Percentiles rank a stretch among this genome's conserved stretches.
These are phyloP conservation scores for Chrysanthemum lavandulifolium DNA, from an alignment of 129 eudicot genomes.

Conservation along the genomic window DNA sequence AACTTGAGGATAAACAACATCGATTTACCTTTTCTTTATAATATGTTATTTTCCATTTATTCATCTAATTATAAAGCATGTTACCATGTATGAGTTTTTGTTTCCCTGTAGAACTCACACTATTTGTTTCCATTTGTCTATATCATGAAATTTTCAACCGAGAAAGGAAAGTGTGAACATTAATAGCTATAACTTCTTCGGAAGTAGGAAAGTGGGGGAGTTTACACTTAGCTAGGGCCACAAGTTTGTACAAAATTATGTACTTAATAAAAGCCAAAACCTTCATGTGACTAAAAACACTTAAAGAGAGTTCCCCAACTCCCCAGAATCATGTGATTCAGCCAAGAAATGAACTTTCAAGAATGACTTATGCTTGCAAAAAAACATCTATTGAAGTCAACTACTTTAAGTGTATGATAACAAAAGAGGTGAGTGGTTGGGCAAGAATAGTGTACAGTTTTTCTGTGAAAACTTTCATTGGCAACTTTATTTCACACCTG, in stretches of 20 bases:
- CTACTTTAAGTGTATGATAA: too few species aligned
- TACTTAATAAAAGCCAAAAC: not conserved
- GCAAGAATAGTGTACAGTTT: not conserved
- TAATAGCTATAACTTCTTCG: constrained; percentile 9
- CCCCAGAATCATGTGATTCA: constrained; percentile 18
- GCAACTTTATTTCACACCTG: not conserved
- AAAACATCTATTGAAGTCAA: too few species aligned
- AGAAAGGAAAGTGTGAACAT: not conserved
- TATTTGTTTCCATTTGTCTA: constrained; percentile 9
- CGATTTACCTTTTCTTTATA: not conserved
- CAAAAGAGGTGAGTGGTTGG: too few species aligned
- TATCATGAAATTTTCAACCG: constrained; percentile 3
- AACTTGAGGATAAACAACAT: constrained; percentile 20
- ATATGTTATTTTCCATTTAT: constrained; percentile 20
- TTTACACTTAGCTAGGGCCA: not conserved
- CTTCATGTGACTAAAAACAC: not conserved
- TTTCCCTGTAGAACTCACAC: constrained; percentile 1
- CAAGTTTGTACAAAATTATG: not conserved
- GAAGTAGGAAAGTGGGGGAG: not conserved
- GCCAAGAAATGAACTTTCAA: not conserved
- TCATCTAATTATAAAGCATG: constrained; percentile 7
- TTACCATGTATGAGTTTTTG: constrained; percentile 12
- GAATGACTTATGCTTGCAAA: too few species aligned
- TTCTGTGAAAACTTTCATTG: constrained; percentile 3
- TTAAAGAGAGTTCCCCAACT: not conserved